Percentiles rank a stretch among this genome's conserved stretches.
These are phyloP conservation scores for sunflower (Helianthus annuus) DNA, from an alignment of 129 eudicot genomes.

Conservation along the genomic window HanXRQr2.0-SUNRISE NC_035438.2:100467365-100467864, in stretches of 20 bases:
- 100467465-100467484: conserved; percentile 87
- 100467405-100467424: conserved; percentile 88
- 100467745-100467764: conserved; percentile 84
- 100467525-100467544: conserved; percentile 51
- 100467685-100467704: conserved; percentile 24
- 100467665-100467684: no score
- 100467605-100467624: conserved; percentile 57
- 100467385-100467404: conserved; percentile 83
- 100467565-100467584: conserved; percentile 59
- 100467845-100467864: conserved; percentile 38
- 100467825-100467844: conserved; percentile 38
- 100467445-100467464: conserved; percentile 73
- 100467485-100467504: conserved; percentile 47
- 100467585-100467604: conserved; percentile 88
- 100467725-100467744: no score
- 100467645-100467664: no score
- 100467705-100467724: conserved; percentile 28
- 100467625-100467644: no score
- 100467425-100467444: conserved; percentile 69
- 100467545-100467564: conserved; percentile 64
- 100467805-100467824: conserved; percentile 61
- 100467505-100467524: neutral
- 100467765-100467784: conserved; percentile 93
- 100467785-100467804: conserved; percentile 75
- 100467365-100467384: conserved; percentile 69